phyloP scores from a whole-genome alignment of 2,329 filamentous ascomycete species.

The Sporothrix inflata region DNA sequence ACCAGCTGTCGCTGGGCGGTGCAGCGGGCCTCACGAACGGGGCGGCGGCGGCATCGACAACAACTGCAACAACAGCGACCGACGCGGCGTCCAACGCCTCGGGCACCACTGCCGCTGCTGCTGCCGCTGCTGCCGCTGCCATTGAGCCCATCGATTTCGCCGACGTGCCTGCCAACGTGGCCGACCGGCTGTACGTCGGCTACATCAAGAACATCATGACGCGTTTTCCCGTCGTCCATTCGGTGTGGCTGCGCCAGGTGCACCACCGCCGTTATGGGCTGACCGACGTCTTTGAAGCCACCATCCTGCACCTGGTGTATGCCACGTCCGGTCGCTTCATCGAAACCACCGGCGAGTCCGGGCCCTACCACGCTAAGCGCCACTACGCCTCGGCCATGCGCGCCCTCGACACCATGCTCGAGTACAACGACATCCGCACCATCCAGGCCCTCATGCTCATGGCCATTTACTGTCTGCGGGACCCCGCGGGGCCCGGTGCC shows the following conservation, averaged over 20 bases:
- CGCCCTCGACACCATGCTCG: slow-evolving; percentile 33
- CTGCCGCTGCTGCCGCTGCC: slow-evolving; percentile 1
- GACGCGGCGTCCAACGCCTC: neutral
- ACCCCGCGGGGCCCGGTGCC: slow-evolving; percentile 32
- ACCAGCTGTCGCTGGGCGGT: neutral
- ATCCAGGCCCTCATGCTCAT: slow-evolving; percentile 35
- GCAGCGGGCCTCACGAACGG: neutral
- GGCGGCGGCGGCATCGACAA: neutral
- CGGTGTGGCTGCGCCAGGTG: slow-evolving; percentile 34
- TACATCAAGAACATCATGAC: slow-evolving; percentile 39
- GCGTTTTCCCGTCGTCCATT: slow-evolving; percentile 37
- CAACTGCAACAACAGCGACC: neutral
- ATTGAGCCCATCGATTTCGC: slow-evolving; percentile 31
- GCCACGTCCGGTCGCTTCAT: slow-evolving; percentile 40
- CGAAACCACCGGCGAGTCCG: slow-evolving; percentile 39
- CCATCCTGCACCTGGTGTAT: slow-evolving; percentile 39
- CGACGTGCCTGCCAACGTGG: slow-evolving; percentile 34
- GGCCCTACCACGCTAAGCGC: slow-evolving; percentile 32
- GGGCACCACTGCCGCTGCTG: neutral
- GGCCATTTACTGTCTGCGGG: slow-evolving; percentile 34
- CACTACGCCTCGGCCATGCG: slow-evolving; percentile 34
- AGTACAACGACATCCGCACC: slow-evolving; percentile 34
- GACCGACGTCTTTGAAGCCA: slow-evolving; percentile 34
- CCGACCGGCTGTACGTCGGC: slow-evolving; percentile 36
- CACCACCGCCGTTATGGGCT: slow-evolving; percentile 34